Evolutionary conservation across 2,329 filamentous ascomycete species (phyloP).

Genomic region (Diplocarpon rosae): DNA sequence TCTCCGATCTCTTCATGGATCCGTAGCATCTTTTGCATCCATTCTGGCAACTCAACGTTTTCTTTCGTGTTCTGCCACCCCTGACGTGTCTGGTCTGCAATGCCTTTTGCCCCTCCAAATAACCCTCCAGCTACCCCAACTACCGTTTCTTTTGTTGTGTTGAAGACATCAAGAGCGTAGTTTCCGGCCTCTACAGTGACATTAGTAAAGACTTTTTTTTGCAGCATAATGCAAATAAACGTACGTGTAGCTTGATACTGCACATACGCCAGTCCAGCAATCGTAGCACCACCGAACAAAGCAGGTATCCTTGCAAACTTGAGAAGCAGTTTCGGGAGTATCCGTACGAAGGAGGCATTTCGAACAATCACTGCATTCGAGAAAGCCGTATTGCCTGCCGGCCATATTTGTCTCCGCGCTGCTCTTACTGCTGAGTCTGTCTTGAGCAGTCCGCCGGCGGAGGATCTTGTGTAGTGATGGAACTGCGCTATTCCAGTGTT

Average conservation of each 20-base stretch:
- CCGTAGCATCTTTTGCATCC: constrained; percentile 65
- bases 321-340: constrained; percentile 76
- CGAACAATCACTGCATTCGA: constrained; percentile 63
- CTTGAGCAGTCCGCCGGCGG: constrained; percentile 58
- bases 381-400: constrained; percentile 65
- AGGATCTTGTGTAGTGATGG: constrained; percentile 43
- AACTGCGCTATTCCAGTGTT: constrained; percentile 46
- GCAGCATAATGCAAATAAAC: constrained; percentile 24
- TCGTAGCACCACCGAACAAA: constrained; percentile 78
- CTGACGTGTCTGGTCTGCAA: constrained; percentile 66
- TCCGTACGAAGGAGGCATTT: constrained; percentile 52
- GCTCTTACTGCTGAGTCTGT: constrained; percentile 52
- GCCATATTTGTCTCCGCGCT: constrained; percentile 58
- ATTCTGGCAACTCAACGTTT: constrained; percentile 59
- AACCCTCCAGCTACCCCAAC: constrained; percentile 56
- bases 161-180: constrained; percentile 67
- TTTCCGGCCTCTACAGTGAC: constrained; percentile 54
- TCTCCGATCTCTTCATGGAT: constrained; percentile 48
- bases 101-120: constrained; percentile 60
- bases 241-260: constrained; percentile 89
- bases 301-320: constrained; percentile 84
- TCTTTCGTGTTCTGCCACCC: constrained; percentile 82
- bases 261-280: constrained; percentile 81
- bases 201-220: constrained; percentile 3
- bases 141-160: constrained; percentile 60